Base-by-base conservation (phyloP, 2,329 filamentous ascomycete genomes). In the Verruconis gallopava region DNA sequence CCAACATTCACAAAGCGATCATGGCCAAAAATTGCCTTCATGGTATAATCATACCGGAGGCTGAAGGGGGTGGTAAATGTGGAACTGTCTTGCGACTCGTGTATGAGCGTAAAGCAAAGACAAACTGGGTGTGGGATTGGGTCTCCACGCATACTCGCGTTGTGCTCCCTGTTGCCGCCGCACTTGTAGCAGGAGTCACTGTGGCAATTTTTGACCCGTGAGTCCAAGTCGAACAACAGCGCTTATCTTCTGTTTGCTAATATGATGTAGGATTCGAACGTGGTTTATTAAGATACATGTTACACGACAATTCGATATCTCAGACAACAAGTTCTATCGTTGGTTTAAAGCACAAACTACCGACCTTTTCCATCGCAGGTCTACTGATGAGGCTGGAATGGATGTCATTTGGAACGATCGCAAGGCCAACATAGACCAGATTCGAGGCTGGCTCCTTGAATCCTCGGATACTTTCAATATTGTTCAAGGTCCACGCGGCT, bases 1-100 rank as follows among this genome's bases (percentile, higher is more conserved):
- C 75, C 1, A 69, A 73, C 5, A 69, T 82, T 12, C 73, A 82
- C 25, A 80, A 83, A 53, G 81, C 86, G 4, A 81, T 93, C 43
- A 85, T 91, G 75, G 86, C 88, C 0, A 80, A 84, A 51, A 94
- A 93, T 53, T 96, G 89, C 54, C 71, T 95, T 63, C 91, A 98
- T 57, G 88, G 89, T 0, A 82, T 82, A 46, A 67, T 79, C 2
- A 75, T 94, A 1, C 59, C 69, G 0, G 79, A 85, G 51, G 59
- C 59, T 4, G 67, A 74, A 32, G 84, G 83, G 3, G 85, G 85
- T 34, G 85, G 85, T 3, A 81, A 81, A 51, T 65, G 66, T 18
- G 82, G 84, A 1, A 94, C 88, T 0, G 68, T 77, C 5, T 67
- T 98, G 44, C 79, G 85, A 30, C 69, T 96, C 39, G 84, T 81